Base-by-base conservation (phyloP, 2,329 filamentous ascomycete genomes). In the Pseudogymnoascus sp. region DNA sequence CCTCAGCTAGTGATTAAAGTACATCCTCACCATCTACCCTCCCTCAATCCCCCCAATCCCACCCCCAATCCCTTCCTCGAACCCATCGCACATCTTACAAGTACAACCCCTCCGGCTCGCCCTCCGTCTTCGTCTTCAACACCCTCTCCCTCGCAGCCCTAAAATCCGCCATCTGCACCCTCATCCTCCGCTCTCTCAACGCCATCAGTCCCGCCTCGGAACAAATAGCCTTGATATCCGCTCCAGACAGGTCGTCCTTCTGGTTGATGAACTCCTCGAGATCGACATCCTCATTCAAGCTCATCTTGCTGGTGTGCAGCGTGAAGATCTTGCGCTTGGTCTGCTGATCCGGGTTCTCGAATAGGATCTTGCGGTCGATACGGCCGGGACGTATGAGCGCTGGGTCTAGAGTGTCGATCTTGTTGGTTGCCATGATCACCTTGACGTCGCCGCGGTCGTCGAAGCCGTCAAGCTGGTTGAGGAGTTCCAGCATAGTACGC, bases 371-470 rank as follows among this genome's bases (percentile, higher is more conserved):
- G 71, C 95, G 89, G 77, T 99, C 95, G 76, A 99, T 99, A 83
- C 95, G 93, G 67, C 95, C 95, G 50, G 95, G 95, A 69, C 95
- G 89, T 74, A 99, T 99, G 70, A 99, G 82, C 16, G 95, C 95
- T 62, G 95, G 95, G 73, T 99, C 96, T 28, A 99, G 83, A 3
- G 91, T 96, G 70, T 99, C 96, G 70, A 99, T 99, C 85, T 99
- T 99, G 87, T 99, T 99, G 69, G 95, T 99, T 11, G 95, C 96
- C 93, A 99, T 98, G 76, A 99, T 93, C 66, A 99, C 95, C 82
- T 99, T 99, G 78, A 99, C 93, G 74, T 99, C 95, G 70, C 95
- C 96, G 65, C 95, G 90, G 77, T 99, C 96, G 74, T 99, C 95
- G 78, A 99, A 99, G 72, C 95, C 95, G 75, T 99, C 95, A 7